A percentile compares a stretch with the other conserved stretches of the same genome.
phyloP scores from a whole-genome alignment of 495 filamentous ascomycete species.

The Chaetomium tenue region DNA sequence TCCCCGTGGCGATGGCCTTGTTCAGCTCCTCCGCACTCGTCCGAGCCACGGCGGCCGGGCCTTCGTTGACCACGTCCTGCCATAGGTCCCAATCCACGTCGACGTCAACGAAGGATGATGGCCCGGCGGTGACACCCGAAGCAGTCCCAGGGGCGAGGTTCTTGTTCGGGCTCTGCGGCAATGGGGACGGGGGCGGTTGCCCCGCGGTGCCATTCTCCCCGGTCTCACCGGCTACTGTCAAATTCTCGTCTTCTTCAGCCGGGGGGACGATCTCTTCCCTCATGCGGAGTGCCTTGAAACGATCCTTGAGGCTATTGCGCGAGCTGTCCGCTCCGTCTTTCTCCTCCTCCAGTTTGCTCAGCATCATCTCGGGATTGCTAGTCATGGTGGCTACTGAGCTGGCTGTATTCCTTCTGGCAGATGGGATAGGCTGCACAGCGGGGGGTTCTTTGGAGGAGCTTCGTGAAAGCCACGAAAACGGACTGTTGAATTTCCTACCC shows the following conservation, averaged over 20 bases:
- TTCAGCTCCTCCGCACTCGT: constrained; percentile 86
- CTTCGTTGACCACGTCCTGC: constrained; percentile 93
- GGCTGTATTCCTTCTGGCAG: constrained; percentile 63
- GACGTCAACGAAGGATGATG: constrained; percentile 62
- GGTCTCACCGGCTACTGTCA: constrained; percentile 53
- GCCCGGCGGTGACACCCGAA: constrained; percentile 69
- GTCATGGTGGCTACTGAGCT: constrained; percentile 70
- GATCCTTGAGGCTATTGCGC: constrained; percentile 73
- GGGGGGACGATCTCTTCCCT: constrained; percentile 66
- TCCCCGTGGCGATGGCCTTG: constrained; percentile 85
- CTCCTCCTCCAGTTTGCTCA: constrained; percentile 67
- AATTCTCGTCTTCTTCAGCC: constrained; percentile 50
- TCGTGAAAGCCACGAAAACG: constrained; percentile 84
- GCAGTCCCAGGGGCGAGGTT: constrained; percentile 78
- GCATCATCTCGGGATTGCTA: constrained; percentile 71
- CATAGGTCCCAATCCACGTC: constrained; percentile 96
- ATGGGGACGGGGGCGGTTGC: constrained; percentile 48
- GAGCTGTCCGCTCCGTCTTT: constrained; percentile 54
- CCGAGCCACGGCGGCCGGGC: constrained; percentile 77
- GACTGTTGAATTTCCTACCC: constrained; percentile 69
- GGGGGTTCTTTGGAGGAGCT: constrained; percentile 65
- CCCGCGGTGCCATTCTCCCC: constrained; percentile 43
- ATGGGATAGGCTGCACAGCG: constrained; percentile 48
- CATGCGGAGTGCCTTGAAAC: constrained; percentile 81
- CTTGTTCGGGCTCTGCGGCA: constrained; percentile 51